Evolutionary conservation across 1,139 yeast genomes (phyloP).

Genomic region (Debaryomyces nepalensis): DNA sequence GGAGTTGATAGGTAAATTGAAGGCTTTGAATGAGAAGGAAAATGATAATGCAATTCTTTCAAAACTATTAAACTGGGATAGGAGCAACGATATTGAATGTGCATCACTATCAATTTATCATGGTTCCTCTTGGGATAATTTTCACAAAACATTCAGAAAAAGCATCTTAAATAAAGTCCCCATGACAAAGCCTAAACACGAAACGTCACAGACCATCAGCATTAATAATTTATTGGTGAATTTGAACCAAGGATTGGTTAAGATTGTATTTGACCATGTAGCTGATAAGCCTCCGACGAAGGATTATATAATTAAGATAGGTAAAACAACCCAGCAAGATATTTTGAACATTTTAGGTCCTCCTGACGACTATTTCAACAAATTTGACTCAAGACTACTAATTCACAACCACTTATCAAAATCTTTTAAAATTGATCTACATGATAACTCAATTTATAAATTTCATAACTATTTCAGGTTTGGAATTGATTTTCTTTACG

Average conservation of each 20-base stretch:
- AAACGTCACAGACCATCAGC: background rate
- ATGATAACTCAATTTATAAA: constrained; percentile 33
- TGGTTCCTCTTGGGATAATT: constrained; percentile 36
- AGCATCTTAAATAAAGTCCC: background rate
- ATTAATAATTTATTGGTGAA: constrained; percentile 18
- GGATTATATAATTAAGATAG: constrained; percentile 28
- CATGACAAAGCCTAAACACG: background rate
- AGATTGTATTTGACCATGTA: constrained; percentile 14
- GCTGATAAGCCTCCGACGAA: constrained; percentile 14
- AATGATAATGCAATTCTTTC: constrained; percentile 30
- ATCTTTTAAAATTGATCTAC: constrained; percentile 16
- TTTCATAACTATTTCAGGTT: constrained; percentile 60
- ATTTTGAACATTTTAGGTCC: constrained; percentile 54
- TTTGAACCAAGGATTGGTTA: constrained; percentile 19
- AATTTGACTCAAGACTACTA: constrained; percentile 48
- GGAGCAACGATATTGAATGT: constrained; percentile 39
- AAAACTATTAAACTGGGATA: constrained; percentile 38
- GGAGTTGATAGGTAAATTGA: constrained; percentile 24
- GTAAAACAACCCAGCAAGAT: constrained; percentile 54
- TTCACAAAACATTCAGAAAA: constrained; percentile 32
- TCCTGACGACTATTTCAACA: constrained; percentile 57
- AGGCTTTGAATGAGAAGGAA: constrained; percentile 13
- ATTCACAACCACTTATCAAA: constrained; percentile 42
- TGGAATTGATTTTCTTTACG: constrained; percentile 60
- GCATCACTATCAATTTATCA: constrained; percentile 40